A percentile compares a stretch with the other conserved stretches of the same genome.
Conservation (phyloP, 495 filamentous ascomycete species). For the Neurospora sp. region DNA sequence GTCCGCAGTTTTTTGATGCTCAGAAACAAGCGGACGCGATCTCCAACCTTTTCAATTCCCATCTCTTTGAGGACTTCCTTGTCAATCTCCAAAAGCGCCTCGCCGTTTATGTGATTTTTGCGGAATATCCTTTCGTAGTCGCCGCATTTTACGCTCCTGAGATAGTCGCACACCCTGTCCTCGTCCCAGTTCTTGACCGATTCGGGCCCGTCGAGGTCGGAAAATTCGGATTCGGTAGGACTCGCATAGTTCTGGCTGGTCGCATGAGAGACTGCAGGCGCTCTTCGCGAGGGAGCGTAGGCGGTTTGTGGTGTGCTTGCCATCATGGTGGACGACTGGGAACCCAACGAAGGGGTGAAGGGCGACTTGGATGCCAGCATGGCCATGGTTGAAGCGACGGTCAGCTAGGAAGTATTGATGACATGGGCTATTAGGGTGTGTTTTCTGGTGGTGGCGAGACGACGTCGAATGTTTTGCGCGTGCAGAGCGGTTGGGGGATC, state of each 20-base stretch:
- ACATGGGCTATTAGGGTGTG: conserved; percentile 8
- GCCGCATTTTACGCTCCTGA: conserved; percentile 77
- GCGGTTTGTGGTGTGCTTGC: conserved; percentile 38
- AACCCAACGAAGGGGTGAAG: conserved; percentile 55
- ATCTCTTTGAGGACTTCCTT: conserved; percentile 94
- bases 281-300: conserved; percentile 45
- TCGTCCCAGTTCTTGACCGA: conserved; percentile 77
- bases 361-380: conserved; percentile 81
- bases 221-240: conserved; percentile 92
- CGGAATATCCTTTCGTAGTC: conserved; percentile 90
- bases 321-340: conserved; percentile 43
- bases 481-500: background rate
- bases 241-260: conserved; percentile 63
- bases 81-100: conserved; percentile 93
- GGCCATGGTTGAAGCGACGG: conserved; percentile 43
- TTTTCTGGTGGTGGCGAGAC: background rate
- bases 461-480: background rate
- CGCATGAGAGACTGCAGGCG: conserved; percentile 40
- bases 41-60: conserved; percentile 95
- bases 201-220: conserved; percentile 51
- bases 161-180: conserved; percentile 79
- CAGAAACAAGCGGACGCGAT: conserved; percentile 87
- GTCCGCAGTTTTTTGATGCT: conserved; percentile 87
- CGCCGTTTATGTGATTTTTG: conserved; percentile 91
- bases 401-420: conserved; percentile 3